Evolutionary conservation across 352 stramenopile genomes (phyloP), one percentile per base, ranked within the genome.

Genomic region (Globisporangium parvum): DNA sequence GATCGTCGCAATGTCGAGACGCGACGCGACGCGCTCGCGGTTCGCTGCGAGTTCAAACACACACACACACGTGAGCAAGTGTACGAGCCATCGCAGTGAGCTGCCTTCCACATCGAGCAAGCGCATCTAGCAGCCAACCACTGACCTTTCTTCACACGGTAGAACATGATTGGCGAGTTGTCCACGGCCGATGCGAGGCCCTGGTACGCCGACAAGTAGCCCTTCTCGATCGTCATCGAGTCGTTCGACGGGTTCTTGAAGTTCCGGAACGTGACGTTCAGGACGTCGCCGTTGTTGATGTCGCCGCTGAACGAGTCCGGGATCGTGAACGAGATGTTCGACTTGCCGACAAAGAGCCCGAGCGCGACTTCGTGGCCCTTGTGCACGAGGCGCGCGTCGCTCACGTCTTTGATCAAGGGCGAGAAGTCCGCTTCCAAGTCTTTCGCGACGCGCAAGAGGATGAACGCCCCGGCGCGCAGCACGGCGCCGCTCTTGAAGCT

Each of bases 301-400:
- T 59, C 75, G 2, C 70, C 66, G 17, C 56, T 64, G 48, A 85
- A 91, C 1, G 59, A 70, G 35, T 78, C 60, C 0, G 82, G 82
- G 39, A 92, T 82, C n/a, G 66, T 82, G 53, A 92, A 90, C 21
- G 80, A 89, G 40, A 92, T 62, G 50, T 90, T 92, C 3, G 70
- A 80, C 0, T 53, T 51, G 1, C 77, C 75, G 28, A 90, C 64
- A 33, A 58, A 75, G 18, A 90, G 52, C 0, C 76, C 65, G 51
- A 92, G 56, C 15, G 66, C 65, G 18, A 83, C 55, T 1, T 69
- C 48, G n/a, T 60, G 33, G 9, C 55, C 56, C 8, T 60, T 57
- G 41, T 77, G 50, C 24, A 69, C 17, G 69, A 92, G 73, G 0
- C 49, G 65, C 1, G 80, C 79, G 23, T 69, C 69, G 3, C 56